These are phyloP conservation scores for Coprinopsis sp. DNA, from an alignment of 768 basidiomycete species.

Conservation along the genomic window DNA sequence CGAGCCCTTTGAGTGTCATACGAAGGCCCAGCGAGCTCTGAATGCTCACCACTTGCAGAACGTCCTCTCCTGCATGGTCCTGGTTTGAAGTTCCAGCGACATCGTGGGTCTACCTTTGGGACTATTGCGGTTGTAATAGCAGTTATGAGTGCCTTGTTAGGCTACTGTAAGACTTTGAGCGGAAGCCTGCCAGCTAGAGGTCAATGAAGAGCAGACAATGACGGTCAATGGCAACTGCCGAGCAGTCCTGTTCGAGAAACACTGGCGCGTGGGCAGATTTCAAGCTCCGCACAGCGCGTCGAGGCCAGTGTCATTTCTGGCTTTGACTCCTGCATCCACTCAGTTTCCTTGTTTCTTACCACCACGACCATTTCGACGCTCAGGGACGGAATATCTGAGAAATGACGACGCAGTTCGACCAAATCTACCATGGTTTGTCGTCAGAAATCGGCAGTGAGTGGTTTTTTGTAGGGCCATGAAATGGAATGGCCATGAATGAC, in stretches of 20 bases:
- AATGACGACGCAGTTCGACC: constrained; percentile 78
- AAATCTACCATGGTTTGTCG: constrained; percentile 71
- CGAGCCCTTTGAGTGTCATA: background rate
- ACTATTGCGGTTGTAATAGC: too few species aligned
- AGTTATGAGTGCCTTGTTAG: too few species aligned
- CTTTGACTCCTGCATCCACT: constrained; percentile 15
- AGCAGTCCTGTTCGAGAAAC: constrained; percentile 20
- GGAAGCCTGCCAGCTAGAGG: too few species aligned
- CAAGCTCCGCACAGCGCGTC: constrained; percentile 41
- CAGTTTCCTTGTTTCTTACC: constrained; percentile 6
- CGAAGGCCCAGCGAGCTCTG: constrained; percentile 1
- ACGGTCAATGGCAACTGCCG: constrained; percentile 5
- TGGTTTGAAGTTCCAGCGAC: constrained; percentile 58
- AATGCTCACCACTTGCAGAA: constrained; percentile 82
- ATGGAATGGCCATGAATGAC: background rate
- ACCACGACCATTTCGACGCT: constrained; percentile 1
- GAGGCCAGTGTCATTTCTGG: constrained; percentile 12
- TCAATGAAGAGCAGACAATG: constrained; percentile 7
- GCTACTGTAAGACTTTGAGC: too few species aligned
- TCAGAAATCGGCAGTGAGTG: constrained; percentile 79
- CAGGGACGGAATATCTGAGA: constrained; percentile 13
- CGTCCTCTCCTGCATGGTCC: constrained; percentile 69
- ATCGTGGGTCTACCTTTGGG: constrained; percentile 28
- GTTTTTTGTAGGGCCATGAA: background rate
- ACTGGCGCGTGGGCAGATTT: constrained; percentile 25